Evolutionary conservation across 768 basidiomycete species (phyloP).

Genomic region (Lactifluus rugatus): DNA sequence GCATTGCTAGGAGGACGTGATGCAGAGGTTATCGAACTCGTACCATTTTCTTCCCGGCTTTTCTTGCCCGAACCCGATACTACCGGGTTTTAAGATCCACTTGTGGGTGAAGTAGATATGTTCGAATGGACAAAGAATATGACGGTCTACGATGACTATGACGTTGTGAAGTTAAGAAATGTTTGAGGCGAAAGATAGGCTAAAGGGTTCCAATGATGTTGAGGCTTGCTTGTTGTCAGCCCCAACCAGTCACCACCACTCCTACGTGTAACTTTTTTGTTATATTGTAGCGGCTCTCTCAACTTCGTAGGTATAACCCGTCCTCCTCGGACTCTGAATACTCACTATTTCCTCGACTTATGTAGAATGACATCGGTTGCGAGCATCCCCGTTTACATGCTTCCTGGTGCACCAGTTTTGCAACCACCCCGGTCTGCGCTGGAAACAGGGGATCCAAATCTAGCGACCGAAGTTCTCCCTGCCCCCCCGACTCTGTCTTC

Average conservation of each 20-base stretch:
- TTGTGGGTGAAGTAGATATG: background rate
- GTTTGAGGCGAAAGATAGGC: conserved; percentile 6
- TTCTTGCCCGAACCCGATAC: background rate
- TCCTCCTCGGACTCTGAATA: background rate
- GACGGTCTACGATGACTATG: background rate
- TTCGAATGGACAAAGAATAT: background rate
- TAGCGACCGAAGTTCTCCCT: conserved; percentile 86
- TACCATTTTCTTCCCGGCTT: conserved; percentile 5
- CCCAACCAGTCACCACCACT: conserved; percentile 15
- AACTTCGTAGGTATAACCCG: background rate
- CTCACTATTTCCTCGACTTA: conserved; percentile 4
- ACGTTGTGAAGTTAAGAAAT: background rate
- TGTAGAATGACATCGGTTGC: conserved; percentile 60
- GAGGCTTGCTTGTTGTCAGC: conserved; percentile 12
- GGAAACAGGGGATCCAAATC: conserved; percentile 43
- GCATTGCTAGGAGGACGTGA: background rate
- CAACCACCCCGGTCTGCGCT: conserved; percentile 78
- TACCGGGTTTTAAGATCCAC: background rate
- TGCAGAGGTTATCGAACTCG: background rate
- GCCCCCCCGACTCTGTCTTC: conserved; percentile 72
- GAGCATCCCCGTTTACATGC: conserved; percentile 59
- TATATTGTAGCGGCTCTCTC: conserved; percentile 12
- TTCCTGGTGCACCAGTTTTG: conserved; percentile 59
- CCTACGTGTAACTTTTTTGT: conserved; percentile 10
- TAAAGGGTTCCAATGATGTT: conserved; percentile 2